Conservation (phyloP, 495 filamentous ascomycete genomes). For the Hyphodiscus hymeniophilus region DNA sequence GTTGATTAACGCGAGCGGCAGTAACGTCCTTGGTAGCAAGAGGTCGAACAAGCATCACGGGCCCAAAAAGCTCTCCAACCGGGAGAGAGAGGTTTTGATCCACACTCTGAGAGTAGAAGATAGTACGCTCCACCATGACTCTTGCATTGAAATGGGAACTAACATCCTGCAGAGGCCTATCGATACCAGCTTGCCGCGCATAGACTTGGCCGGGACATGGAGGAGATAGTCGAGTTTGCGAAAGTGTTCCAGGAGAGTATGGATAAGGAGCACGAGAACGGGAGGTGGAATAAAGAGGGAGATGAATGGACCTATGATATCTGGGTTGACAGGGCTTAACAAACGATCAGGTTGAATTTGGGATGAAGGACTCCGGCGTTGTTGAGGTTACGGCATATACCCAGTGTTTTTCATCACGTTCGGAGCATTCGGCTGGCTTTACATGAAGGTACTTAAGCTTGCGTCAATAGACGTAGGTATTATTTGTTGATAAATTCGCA, state of each 20-base stretch:
- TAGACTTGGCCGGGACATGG: slow-evolving; percentile 4
- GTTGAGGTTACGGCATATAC: not conserved
- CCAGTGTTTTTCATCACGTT: too few species aligned
- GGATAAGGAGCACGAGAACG: slow-evolving; percentile 10
- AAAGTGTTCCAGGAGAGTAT: slow-evolving; percentile 13
- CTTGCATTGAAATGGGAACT: not conserved
- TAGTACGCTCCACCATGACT: not conserved
- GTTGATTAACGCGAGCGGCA: not conserved
- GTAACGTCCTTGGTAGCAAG: not conserved
- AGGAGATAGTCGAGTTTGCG: slow-evolving; percentile 16
- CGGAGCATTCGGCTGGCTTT: too few species aligned
- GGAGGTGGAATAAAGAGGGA: not conserved
- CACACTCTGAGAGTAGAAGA: not conserved
- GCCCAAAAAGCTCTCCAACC: not conserved
- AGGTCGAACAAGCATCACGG: not conserved
- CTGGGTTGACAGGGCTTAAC: slow-evolving; percentile 6
- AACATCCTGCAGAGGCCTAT: slow-evolving; percentile 3
- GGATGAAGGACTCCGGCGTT: not conserved
- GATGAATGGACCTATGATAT: slow-evolving; percentile 18
- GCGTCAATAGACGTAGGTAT: too few species aligned
- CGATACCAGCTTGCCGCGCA: slow-evolving; percentile 10
- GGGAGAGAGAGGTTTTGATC: slow-evolving; percentile 2
- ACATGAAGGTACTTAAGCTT: too few species aligned
- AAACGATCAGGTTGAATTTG: not conserved
- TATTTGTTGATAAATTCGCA: too few species aligned